A percentile compares a stretch with the other conserved stretches of the same genome.
phyloP scores from a whole-genome alignment of 179 eudicot genomes.

The Silene vulgaris region DNA sequence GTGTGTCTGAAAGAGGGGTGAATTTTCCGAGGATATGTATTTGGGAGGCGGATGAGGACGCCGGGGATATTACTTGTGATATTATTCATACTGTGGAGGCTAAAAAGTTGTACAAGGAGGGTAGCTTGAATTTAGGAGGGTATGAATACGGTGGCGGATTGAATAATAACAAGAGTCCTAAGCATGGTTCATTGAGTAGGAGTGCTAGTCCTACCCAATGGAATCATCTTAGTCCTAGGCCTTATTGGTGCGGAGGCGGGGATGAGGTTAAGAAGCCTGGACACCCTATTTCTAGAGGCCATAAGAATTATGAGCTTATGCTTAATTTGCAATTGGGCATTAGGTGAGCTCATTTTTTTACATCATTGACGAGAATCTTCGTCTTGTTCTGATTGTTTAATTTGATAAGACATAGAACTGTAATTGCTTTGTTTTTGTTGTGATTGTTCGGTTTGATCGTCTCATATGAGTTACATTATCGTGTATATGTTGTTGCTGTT shows the following conservation, averaged over 20 bases:
- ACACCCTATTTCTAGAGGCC: slow-evolving; percentile 52
- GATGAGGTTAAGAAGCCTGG: slow-evolving; percentile 78
- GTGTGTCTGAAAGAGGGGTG: slow-evolving; percentile 41
- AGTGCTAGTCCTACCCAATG: slow-evolving; percentile 7
- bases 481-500: slow-evolving; percentile 1
- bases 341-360: slow-evolving; percentile 24
- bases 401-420: slow-evolving; percentile 1
- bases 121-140: slow-evolving; percentile 26
- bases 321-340: slow-evolving; percentile 83
- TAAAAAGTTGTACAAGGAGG: slow-evolving; percentile 53
- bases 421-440: background rate
- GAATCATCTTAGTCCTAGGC: slow-evolving; percentile 29
- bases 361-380: background rate
- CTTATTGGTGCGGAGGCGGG: slow-evolving; percentile 41
- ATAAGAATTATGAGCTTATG: slow-evolving; percentile 71
- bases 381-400: background rate
- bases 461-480: background rate
- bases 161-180: slow-evolving; percentile 24
- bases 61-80: slow-evolving; percentile 94
- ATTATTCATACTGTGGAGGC: slow-evolving; percentile 74
- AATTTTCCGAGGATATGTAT: slow-evolving; percentile 81
- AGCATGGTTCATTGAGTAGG: slow-evolving; percentile 12
- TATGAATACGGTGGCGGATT: background rate
- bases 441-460: background rate
- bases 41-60: slow-evolving; percentile 94